A percentile compares a stretch with the other conserved stretches of the same genome.
Conservation (phyloP, 805 yeast genomes). For the Blastobotrys attinorum region DNA sequence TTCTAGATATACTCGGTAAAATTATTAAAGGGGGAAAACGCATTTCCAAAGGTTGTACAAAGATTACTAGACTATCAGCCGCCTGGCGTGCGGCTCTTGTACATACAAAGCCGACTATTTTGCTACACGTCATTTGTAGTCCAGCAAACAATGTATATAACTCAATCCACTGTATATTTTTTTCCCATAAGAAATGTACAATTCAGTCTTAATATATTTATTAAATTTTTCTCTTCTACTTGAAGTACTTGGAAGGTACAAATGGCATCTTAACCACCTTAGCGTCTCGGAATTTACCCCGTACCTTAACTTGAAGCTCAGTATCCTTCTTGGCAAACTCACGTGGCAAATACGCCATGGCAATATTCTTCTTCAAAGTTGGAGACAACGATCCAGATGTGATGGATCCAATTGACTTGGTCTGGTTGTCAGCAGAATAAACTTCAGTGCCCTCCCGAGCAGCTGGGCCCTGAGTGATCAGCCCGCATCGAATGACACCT, state of each 20-base stretch:
- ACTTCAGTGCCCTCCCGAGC: slow-evolving; percentile 77
- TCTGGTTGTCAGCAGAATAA: slow-evolving; percentile 43
- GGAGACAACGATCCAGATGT: slow-evolving; percentile 63
- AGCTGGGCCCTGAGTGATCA: slow-evolving; percentile 73
- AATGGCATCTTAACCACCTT: slow-evolving; percentile 78
- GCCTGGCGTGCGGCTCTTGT: background rate
- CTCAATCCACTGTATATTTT: background rate
- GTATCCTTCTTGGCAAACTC: slow-evolving; percentile 68
- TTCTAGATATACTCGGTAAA: too few relatives aligned
- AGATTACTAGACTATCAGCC: background rate
- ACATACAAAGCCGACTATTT: background rate
- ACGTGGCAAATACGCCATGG: slow-evolving; percentile 81
- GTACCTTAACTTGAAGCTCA: slow-evolving; percentile 60
- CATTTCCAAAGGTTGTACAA: too few relatives aligned
- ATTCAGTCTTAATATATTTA: background rate
- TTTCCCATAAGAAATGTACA: background rate
- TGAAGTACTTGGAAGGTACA: slow-evolving; percentile 62
- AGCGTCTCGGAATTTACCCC: slow-evolving; percentile 78
- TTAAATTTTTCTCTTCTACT: background rate
- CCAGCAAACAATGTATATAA: background rate
- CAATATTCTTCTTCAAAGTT: slow-evolving; percentile 71
- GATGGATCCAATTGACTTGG: slow-evolving; percentile 47
- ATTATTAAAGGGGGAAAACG: too few relatives aligned
- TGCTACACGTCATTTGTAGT: too few relatives aligned
- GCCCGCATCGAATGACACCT: slow-evolving; percentile 62